These are phyloP conservation scores for Vitis riparia DNA, from an alignment of 164 flowering plant species.

Conservation along the genomic window DNA sequence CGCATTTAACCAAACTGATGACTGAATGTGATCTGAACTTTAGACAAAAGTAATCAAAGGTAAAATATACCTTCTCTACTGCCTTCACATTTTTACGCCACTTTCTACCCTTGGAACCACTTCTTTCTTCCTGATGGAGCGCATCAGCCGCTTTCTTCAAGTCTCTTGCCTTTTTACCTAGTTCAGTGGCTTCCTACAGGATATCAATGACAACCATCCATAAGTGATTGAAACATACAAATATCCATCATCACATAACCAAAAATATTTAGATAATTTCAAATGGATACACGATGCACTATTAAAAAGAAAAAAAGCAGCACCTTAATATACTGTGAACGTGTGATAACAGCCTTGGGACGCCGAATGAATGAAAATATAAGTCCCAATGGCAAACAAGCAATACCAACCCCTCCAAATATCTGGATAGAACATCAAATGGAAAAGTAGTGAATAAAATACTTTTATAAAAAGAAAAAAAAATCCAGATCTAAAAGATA, in stretches of 20 bases:
- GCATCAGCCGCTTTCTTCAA: constrained; percentile 93
- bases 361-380: constrained; percentile 86
- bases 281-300: not conserved
- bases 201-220: constrained; percentile 6
- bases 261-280: not conserved
- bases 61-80: constrained; percentile 74
- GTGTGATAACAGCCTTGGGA: constrained; percentile 96
- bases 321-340: constrained; percentile 98
- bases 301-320: not conserved
- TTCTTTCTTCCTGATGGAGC: constrained; percentile 93
- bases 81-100: constrained; percentile 98
- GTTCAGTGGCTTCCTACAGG: constrained; percentile 91
- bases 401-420: constrained; percentile 97
- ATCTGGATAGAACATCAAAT: constrained; percentile 43
- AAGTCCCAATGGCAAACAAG: constrained; percentile 87
- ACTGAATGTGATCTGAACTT: not conserved
- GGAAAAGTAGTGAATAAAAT: constrained; percentile 2
- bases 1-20: not conserved
- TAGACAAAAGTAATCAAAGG: not conserved
- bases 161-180: constrained; percentile 90
- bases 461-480: not conserved
- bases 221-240: constrained; percentile 10
- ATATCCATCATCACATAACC: not conserved
- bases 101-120: constrained; percentile 91
- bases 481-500: not conserved